phyloP scores from a whole-genome alignment of 2,329 filamentous ascomycete species.

The Xylaria sp. region DNA sequence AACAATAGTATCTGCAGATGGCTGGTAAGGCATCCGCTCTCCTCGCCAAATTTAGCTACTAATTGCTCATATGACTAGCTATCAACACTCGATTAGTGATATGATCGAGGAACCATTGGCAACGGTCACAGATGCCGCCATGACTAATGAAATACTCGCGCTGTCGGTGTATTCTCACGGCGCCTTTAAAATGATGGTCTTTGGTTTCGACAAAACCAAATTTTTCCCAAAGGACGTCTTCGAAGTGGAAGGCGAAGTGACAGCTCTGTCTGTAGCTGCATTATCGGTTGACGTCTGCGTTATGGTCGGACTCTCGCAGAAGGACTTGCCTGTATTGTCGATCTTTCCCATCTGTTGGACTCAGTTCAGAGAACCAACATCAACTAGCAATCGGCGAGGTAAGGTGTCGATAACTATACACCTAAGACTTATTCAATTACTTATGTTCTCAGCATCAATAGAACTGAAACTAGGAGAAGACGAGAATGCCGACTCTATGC shows the following conservation, averaged over 20 bases:
- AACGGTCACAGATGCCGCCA: conserved; percentile 57
- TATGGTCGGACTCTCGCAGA: conserved; percentile 43
- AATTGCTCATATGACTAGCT: conserved; percentile 41
- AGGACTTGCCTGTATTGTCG: conserved; percentile 36
- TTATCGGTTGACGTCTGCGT: conserved; percentile 37
- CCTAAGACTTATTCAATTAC: conserved; percentile 16
- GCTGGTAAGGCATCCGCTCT: conserved; percentile 51
- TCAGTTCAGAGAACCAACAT: conserved; percentile 4
- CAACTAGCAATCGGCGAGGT: conserved; percentile 33
- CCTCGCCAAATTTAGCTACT: conserved; percentile 28
- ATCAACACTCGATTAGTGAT: conserved; percentile 50
- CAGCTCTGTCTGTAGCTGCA: conserved; percentile 54
- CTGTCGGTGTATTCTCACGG: conserved; percentile 56
- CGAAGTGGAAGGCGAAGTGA: conserved; percentile 60
- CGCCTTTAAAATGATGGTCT: conserved; percentile 54
- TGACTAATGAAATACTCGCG: conserved; percentile 54
- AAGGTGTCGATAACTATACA: conserved; percentile 21
- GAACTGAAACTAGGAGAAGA: conserved; percentile 2
- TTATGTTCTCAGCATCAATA: background rate
- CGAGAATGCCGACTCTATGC: conserved; percentile 25
- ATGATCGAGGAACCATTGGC: conserved; percentile 46
- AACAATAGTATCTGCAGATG: conserved; percentile 52
- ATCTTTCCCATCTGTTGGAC: conserved; percentile 38
- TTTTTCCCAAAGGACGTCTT: conserved; percentile 49
- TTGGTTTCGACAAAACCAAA: conserved; percentile 52